Evolutionary conservation across 805 yeast genomes (phyloP).

Genomic region (Jamesozyma spencerorum): DNA sequence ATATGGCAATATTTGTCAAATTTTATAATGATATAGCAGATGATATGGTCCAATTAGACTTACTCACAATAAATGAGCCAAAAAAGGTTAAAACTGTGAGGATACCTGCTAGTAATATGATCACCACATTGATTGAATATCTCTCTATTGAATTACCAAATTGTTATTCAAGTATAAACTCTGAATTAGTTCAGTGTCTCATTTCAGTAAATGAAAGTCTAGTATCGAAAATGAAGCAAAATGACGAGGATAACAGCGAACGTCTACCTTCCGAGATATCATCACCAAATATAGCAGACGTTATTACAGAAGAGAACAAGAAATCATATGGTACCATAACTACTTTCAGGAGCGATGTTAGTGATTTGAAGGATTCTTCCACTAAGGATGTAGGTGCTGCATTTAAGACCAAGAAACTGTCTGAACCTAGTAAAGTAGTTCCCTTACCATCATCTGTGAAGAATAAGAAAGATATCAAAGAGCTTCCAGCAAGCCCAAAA

Average conservation of each 20-base stretch:
- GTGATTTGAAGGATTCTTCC: slow-evolving; percentile 16
- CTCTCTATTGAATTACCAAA: slow-evolving; percentile 12
- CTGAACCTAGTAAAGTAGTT: background rate
- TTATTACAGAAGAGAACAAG: slow-evolving; percentile 12
- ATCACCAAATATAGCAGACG: slow-evolving; percentile 1
- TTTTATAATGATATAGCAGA: slow-evolving; percentile 28
- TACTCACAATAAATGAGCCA: slow-evolving; percentile 9
- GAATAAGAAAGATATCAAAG: background rate
- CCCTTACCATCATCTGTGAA: background rate
- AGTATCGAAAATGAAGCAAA: slow-evolving; percentile 8
- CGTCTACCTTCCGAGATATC: background rate
- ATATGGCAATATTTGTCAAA: slow-evolving; percentile 41
- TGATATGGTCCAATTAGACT: slow-evolving; percentile 10
- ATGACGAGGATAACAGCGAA: background rate
- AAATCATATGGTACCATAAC: slow-evolving; percentile 27
- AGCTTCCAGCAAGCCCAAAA: background rate
- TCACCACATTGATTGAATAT: slow-evolving; percentile 5
- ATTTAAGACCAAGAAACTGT: no score
- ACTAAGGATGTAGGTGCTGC: slow-evolving; percentile 1
- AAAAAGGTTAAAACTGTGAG: slow-evolving; percentile 3
- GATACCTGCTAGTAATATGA: slow-evolving; percentile 11
- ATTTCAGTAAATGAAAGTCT: slow-evolving; percentile 17
- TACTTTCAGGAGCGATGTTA: slow-evolving; percentile 25
- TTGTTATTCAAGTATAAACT: slow-evolving; percentile 20
- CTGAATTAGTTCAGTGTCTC: slow-evolving; percentile 15